phyloP scores from a whole-genome alignment of 202 grass and related monocot genomes.

The Setaria viridis region DNA sequence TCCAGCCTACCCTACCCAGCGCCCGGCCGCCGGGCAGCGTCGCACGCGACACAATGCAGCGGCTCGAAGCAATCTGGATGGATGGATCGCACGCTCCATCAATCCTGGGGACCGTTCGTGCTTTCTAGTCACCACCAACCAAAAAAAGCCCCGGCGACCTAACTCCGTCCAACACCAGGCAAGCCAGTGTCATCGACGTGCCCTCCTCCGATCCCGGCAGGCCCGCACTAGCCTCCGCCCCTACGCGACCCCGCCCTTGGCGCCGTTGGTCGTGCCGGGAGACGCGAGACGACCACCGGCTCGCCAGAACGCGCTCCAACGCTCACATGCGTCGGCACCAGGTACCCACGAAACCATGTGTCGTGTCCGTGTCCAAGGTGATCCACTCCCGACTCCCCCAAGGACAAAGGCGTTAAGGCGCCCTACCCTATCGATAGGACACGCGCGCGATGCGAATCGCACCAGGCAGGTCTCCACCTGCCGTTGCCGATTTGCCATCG shows the following conservation, averaged over 20 bases:
- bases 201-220: background rate
- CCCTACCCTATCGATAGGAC: background rate
- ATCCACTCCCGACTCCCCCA: background rate
- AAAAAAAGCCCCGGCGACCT: slow-evolving; percentile 17
- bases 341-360: background rate
- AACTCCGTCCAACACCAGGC: slow-evolving; percentile 11
- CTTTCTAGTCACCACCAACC: background rate
- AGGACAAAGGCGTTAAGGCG: background rate
- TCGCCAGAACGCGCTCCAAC: no score
- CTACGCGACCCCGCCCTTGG: background rate
- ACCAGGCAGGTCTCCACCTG: background rate
- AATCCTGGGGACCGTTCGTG: slow-evolving; percentile 8
- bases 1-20: background rate
- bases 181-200: background rate
- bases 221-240: background rate
- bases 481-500: background rate
- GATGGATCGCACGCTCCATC: slow-evolving; percentile 26
- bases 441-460: slow-evolving; percentile 16
- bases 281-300: slow-evolving; percentile 17
- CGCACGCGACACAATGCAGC: slow-evolving; percentile 12
- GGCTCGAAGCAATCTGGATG: slow-evolving; percentile 33
- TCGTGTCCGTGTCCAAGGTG: background rate
- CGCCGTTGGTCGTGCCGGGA: slow-evolving; percentile 31
- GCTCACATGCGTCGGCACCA: slow-evolving; percentile 14
- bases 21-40: background rate